Evolutionary conservation across 805 yeast species (phyloP), one percentile per base, ranked within the genome.

Genomic region (Starmerella sp.): DNA sequence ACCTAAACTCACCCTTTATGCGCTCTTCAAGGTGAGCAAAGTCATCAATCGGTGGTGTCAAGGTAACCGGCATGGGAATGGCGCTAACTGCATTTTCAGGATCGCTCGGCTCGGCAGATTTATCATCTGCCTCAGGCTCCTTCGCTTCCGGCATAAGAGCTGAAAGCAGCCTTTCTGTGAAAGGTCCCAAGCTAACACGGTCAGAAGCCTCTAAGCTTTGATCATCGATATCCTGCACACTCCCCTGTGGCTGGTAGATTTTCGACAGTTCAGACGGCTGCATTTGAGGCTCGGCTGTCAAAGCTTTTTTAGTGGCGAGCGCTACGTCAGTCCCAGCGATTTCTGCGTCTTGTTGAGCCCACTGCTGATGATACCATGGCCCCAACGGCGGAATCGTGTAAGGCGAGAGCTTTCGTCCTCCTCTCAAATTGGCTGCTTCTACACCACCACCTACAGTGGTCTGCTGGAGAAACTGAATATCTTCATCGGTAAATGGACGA

Each of bases 181-280:
- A 74, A 1, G 98, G 97, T 0, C 98, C 98, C 66, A 95, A 84
- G 0, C 95, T 83, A 1, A 91, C 86, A 91, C 0, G 83, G 76
- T 60, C 22, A 37, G 31, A 10, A 8, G 43, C 11, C 30, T 86
- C 91, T 54, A 90, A 68, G 1, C 34, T 47, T 11, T 51, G 54
- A 41, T 62, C 64, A 22, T 37, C 54, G 29, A 63, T 7, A 10
- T 60, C 61, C 17, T 41, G 36, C 5, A 55, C 4, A 6, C 54
- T 34, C 7, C 65, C 64, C 6, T 22, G 15, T 5, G 65, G 62
- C 15, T 43, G 46, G 48, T 53, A 61, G 31, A 31, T 52, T 37
- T 48, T 46, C 13, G 52, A 11, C 10, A 60, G 54, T 28, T 45
- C 41, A 10, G 48, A 44, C 6, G 36, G 31, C 30, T 53, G 54